Conservation (phyloP, 352 stramenopile species). For the Globisporangium middletonii region DNA sequence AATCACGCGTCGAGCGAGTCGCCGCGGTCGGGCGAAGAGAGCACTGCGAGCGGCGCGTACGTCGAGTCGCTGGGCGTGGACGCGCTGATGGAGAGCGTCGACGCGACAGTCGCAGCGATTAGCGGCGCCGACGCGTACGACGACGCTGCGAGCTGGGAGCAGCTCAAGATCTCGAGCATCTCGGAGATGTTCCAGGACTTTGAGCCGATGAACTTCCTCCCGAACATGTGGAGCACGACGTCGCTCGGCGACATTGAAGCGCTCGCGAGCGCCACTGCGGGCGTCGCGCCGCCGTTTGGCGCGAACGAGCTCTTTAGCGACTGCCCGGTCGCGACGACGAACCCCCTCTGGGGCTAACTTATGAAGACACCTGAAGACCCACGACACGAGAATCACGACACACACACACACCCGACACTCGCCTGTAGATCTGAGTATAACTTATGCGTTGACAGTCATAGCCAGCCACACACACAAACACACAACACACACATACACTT, state of each 20-base stretch:
- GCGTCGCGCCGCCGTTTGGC: conserved; percentile 4
- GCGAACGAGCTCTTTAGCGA: conserved; percentile 33
- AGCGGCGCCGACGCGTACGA: conserved; percentile 1
- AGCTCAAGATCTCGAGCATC: conserved; percentile 21
- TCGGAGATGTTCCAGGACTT: conserved; percentile 45
- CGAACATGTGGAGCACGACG: conserved; percentile 47
- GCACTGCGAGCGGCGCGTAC: conserved; percentile 8
- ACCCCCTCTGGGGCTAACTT: conserved; percentile 17
- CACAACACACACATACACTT: neutral
- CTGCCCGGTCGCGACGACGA: neutral
- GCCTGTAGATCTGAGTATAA: neutral
- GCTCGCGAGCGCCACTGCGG: conserved; percentile 13
- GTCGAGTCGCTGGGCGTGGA: conserved; percentile 18
- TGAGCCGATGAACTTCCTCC: conserved; percentile 26
- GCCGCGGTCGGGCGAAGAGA: conserved; percentile 28
- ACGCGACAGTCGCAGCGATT: conserved; percentile 1
- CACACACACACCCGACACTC: neutral
- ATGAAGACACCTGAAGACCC: conserved; percentile 5
- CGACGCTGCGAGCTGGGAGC: conserved; percentile 12
- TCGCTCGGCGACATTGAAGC: conserved; percentile 33
- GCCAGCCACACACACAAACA: neutral
- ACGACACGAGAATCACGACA: conserved; percentile 4
- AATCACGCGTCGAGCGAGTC: conserved; percentile 25
- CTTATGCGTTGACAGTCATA: neutral
- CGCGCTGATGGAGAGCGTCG: conserved; percentile 19